Evolutionary conservation across 345 rosid species (phyloP).

Genomic region (Hypericum perforatum): DNA sequence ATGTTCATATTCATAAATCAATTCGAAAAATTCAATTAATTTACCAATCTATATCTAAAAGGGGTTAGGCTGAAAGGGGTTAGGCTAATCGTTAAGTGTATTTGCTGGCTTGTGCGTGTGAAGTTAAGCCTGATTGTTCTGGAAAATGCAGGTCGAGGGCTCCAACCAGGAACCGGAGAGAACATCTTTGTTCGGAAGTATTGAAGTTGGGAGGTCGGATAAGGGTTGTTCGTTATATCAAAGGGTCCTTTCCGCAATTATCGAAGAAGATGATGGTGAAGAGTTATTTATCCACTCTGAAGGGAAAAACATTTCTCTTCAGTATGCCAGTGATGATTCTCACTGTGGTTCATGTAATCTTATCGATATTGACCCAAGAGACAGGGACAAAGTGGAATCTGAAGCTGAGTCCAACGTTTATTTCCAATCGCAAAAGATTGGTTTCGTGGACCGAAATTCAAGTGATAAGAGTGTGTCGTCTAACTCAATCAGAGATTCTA

Average conservation of each 20-base stretch:
- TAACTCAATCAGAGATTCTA: slow-evolving; percentile 49
- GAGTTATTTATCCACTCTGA: slow-evolving; percentile 50
- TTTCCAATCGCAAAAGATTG: slow-evolving; percentile 53
- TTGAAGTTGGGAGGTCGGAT: slow-evolving; percentile 43
- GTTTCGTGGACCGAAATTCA: slow-evolving; percentile 55
- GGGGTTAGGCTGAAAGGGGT: too few species aligned
- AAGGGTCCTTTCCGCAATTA: slow-evolving; percentile 83
- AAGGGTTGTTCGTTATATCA: slow-evolving; percentile 69
- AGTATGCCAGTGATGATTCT: slow-evolving; percentile 91
- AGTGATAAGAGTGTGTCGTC: slow-evolving; percentile 59
- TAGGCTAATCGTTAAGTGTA: background rate
- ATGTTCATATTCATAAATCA: too few species aligned
- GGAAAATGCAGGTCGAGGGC: slow-evolving; percentile 30
- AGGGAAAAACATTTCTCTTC: slow-evolving; percentile 67
- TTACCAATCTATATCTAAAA: too few species aligned
- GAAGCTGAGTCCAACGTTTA: slow-evolving; percentile 78
- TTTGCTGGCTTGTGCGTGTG: slow-evolving; percentile 28
- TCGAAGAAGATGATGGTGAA: slow-evolving; percentile 86
- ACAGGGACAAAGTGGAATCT: slow-evolving; percentile 85
- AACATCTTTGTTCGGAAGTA: slow-evolving; percentile 31
- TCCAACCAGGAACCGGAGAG: slow-evolving; percentile 31
- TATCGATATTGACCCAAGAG: slow-evolving; percentile 69
- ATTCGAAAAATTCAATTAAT: too few species aligned
- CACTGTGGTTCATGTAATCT: slow-evolving; percentile 91
- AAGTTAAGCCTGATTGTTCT: slow-evolving; percentile 28